phyloP scores from a whole-genome alignment of 225 moss, liverwort and hornwort species.

The Rhytidiadelphus loreus region DNA sequence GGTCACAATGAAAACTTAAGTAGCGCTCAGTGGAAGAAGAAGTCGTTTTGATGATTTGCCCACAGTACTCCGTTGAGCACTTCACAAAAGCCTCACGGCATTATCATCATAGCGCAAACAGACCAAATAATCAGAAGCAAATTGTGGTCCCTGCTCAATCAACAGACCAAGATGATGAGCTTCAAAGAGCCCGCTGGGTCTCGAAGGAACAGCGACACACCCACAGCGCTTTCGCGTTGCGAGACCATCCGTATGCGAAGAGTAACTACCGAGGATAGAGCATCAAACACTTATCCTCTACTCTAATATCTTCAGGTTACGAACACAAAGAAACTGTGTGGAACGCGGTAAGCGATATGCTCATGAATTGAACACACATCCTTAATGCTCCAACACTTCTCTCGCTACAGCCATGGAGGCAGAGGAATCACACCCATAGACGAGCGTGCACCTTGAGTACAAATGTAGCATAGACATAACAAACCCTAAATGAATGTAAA shows the following conservation, averaged over 20 bases:
- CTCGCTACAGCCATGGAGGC: constrained; percentile 15
- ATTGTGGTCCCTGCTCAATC: not conserved
- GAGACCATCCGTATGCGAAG: constrained; percentile 8
- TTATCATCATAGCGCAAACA: constrained; percentile 18
- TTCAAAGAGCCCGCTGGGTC: not conserved
- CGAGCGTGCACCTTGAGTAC: constrained; percentile 16
- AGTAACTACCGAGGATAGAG: constrained; percentile 13
- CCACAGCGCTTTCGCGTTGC: not conserved
- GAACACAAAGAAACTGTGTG: not conserved
- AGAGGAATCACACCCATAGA: constrained; percentile 2
- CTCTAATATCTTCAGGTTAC: constrained; percentile 17
- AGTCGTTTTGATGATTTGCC: constrained; percentile 30
- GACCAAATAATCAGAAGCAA: not conserved
- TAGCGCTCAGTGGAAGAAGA: constrained; percentile 42
- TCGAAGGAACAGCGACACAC: not conserved
- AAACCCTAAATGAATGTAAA: constrained; percentile 1
- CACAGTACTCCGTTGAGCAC: constrained; percentile 23
- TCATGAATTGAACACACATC: constrained; percentile 12
- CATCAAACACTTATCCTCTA: constrained; percentile 7
- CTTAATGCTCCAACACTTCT: constrained; percentile 12
- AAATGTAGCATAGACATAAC: not conserved
- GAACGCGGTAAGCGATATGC: constrained; percentile 31
- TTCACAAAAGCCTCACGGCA: constrained; percentile 35
- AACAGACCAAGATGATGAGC: not conserved
- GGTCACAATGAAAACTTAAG: not conserved